Base-by-base conservation (phyloP, 345 rosid genomes). In the Bretschneidera sinensis region DNA sequence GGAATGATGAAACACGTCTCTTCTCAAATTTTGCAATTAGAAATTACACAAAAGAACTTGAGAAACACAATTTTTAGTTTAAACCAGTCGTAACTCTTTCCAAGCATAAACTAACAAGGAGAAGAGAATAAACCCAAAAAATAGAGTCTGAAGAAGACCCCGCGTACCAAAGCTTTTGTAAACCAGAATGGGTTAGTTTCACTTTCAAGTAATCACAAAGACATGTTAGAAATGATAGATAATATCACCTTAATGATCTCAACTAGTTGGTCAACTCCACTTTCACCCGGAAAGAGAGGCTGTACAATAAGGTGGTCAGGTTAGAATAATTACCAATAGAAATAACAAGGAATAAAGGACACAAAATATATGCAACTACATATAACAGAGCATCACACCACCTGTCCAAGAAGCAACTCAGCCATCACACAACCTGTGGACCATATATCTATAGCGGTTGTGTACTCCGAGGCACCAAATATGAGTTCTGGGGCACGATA, bases 241-340 rank as follows among this genome's bases (percentile, higher is more conserved):
- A 39, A 67, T 31, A 56, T 57, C 70, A 91, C 97, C 97, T 91
- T 91, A 68, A 91, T 91, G 77, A 91, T 85, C 77, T 91, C 97
- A 68, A 88, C 96, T 63, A 91, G 83, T 74, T 88, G 97, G 75
- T 91, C 96, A 1, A 91, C 96, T 71, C 97, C 97, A 39, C 97
- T 91, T 75, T 91, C 97, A 54, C 96, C 97, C 54, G 96, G 97
- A 80, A 91, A 91, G 66, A 91, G 63, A 63, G 97, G 97, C 96
- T 91, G 86, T 59, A 49, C 21, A 55, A 52, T 33, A 69, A 56
- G 16, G 28, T 64, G 53, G 57, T 15, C n/a, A 60, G 25, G 31
- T 24, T 24, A 57, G 62, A 43, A 51, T 18, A 19, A 50, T 58
- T 45, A 68, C 69, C 20, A 45, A 60, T 18, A 39, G 48, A 57